phyloP scores from a whole-genome alignment of 345 rosid genomes.

The Aurinia saxatilis region DNA sequence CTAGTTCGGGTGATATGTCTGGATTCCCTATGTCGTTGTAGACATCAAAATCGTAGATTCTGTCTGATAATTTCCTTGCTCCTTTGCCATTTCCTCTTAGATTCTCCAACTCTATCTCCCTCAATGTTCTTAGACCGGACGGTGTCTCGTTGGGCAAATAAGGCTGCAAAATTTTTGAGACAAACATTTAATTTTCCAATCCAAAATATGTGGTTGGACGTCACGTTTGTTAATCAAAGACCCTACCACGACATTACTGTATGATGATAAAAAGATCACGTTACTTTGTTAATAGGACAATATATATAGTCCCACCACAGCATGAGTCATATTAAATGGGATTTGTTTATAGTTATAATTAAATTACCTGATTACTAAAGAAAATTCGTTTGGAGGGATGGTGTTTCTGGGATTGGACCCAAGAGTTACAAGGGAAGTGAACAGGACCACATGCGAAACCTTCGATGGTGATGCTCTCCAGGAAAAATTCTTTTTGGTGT shows the following conservation, averaged over 20 bases:
- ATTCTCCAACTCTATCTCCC: slow-evolving; percentile 61
- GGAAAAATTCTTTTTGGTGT: slow-evolving; percentile 82
- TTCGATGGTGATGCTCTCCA: slow-evolving; percentile 82
- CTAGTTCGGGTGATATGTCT: slow-evolving; percentile 50
- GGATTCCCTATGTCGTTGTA: slow-evolving; percentile 97
- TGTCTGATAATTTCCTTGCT: slow-evolving; percentile 69
- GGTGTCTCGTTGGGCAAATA: slow-evolving; percentile 84
- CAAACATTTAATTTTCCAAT: neutral
- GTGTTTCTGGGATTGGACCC: slow-evolving; percentile 77
- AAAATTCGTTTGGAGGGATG: slow-evolving; percentile 64
- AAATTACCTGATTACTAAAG: slow-evolving; percentile 72
- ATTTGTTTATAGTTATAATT: neutral
- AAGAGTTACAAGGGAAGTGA: slow-evolving; percentile 92
- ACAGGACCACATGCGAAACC: slow-evolving; percentile 80
- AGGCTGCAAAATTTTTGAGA: slow-evolving; percentile 44
- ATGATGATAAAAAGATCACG: neutral
- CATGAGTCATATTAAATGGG: neutral
- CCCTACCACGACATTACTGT: slow-evolving; percentile 14
- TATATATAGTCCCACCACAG: too few relatives aligned
- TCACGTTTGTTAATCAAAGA: neutral
- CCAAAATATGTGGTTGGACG: neutral
- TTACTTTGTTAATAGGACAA: too few relatives aligned
- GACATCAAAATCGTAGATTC: slow-evolving; percentile 71
- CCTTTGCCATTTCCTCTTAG: slow-evolving; percentile 70
- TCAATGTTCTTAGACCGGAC: slow-evolving; percentile 50